phyloP scores from a whole-genome alignment of 805 yeast species.

The Cyberlindnera lachancei region DNA sequence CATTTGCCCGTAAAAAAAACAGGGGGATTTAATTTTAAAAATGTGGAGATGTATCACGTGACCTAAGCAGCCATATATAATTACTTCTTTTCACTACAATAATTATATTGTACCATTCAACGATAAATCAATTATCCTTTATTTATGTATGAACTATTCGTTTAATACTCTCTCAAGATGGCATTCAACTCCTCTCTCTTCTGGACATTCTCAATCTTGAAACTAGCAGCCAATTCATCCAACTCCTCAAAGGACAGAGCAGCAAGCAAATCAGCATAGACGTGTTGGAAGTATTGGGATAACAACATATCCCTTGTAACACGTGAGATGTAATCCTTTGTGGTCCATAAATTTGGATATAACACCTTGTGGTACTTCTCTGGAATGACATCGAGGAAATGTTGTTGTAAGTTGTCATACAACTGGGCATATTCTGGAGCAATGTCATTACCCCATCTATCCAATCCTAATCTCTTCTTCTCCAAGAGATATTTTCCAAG shows the following conservation, averaged over 20 bases:
- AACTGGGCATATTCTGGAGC: constrained; percentile 31
- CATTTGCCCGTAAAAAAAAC: too few relatives aligned
- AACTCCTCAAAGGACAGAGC: constrained; percentile 37
- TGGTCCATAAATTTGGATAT: constrained; percentile 35
- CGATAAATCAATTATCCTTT: too few relatives aligned
- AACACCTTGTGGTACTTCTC: constrained; percentile 31
- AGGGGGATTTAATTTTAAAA: too few relatives aligned
- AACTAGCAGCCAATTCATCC: constrained; percentile 44
- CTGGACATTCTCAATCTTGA: constrained; percentile 38
- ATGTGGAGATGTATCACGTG: too few relatives aligned
- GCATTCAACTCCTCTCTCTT: constrained; percentile 36
- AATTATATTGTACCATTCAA: too few relatives aligned
- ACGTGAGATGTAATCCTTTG: constrained; percentile 30
- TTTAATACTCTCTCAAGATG: constrained; percentile 11
- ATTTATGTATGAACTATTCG: not conserved
- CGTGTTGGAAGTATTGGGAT: constrained; percentile 36
- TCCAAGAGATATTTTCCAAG: constrained; percentile 36
- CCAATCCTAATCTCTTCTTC: constrained; percentile 40
- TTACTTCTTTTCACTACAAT: too few relatives aligned
- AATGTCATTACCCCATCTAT: constrained; percentile 43
- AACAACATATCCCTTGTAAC: constrained; percentile 36
- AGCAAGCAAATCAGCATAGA: constrained; percentile 37
- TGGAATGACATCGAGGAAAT: constrained; percentile 33
- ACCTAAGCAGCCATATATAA: too few relatives aligned
- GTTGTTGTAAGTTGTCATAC: constrained; percentile 30